These are phyloP conservation scores for Candida anutae DNA, from an alignment of 1,139 yeast genomes.

Conservation along the genomic window DNA sequence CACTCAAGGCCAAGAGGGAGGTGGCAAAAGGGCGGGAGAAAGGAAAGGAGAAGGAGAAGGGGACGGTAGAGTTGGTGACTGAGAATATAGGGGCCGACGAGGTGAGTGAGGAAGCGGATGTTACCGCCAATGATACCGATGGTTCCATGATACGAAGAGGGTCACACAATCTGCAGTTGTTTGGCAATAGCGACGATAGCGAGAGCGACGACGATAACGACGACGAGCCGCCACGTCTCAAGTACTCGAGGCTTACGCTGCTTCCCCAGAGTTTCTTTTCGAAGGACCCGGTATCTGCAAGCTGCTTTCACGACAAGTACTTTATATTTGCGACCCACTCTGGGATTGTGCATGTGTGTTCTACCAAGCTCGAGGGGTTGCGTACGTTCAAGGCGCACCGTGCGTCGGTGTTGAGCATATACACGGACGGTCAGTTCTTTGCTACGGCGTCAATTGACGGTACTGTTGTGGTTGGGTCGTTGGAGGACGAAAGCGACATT, in stretches of 20 bases:
- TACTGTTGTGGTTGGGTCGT: slow-evolving; percentile 74
- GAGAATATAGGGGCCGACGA: no score
- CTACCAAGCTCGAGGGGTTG: slow-evolving; percentile 48
- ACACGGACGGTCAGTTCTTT: slow-evolving; percentile 65
- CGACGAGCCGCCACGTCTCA: slow-evolving; percentile 50
- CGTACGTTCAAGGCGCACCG: slow-evolving; percentile 78
- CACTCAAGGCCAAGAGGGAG: no score
- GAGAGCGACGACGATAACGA: slow-evolving; percentile 1
- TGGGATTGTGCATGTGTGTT: slow-evolving; percentile 67
- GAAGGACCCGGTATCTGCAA: slow-evolving; percentile 71
- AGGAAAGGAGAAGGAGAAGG: no score
- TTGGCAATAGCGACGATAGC: background rate
- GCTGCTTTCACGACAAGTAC: slow-evolving; percentile 48
- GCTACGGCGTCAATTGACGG: slow-evolving; percentile 95
- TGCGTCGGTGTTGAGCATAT: slow-evolving; percentile 69
- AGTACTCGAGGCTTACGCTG: slow-evolving; percentile 56
- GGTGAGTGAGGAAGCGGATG: background rate
- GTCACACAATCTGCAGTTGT: no score
- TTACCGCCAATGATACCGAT: slow-evolving; percentile 4
- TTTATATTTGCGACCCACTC: slow-evolving; percentile 86
- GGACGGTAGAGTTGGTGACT: no score
- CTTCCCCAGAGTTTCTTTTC: slow-evolving; percentile 63
- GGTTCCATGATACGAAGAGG: slow-evolving; percentile 14
- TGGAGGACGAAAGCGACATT: slow-evolving; percentile 54
- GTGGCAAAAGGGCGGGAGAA: no score